Evolutionary conservation across 768 basidiomycete species (phyloP).

Genomic region (Suillus subalutaceus): DNA sequence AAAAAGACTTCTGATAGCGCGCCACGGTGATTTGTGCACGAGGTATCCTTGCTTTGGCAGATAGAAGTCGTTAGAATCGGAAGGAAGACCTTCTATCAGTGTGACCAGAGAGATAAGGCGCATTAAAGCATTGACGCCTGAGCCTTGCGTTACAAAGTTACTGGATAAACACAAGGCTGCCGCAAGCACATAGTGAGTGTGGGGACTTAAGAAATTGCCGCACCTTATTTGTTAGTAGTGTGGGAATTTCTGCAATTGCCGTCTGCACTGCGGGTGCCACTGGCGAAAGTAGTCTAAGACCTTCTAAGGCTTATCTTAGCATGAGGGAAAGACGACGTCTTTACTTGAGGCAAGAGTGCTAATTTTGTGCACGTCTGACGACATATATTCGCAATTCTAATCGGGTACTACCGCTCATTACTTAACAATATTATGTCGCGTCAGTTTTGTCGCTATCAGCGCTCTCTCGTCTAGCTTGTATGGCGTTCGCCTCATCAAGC

Average conservation of each 20-base stretch:
- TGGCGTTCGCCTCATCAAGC: background rate
- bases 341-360: conserved; percentile 2
- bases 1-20: conserved; percentile 8
- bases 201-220: conserved; percentile 1
- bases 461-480: background rate
- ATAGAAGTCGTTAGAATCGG: conserved; percentile 5
- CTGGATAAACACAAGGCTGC: conserved; percentile 8
- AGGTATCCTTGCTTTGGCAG: conserved; percentile 6
- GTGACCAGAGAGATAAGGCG: conserved; percentile 6
- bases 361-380: background rate
- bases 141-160: conserved; percentile 8
- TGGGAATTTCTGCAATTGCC: background rate
- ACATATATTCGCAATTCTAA: background rate
- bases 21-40: conserved; percentile 8
- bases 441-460: background rate
- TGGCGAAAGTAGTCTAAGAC: background rate
- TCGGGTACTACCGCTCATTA: background rate
- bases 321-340: conserved; percentile 2
- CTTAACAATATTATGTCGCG: too few relatives aligned
- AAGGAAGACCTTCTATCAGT: conserved; percentile 6
- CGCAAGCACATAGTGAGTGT: background rate
- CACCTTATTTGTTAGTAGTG: background rate
- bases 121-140: conserved; percentile 6
- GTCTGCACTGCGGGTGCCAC: background rate
- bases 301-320: conserved; percentile 1